Evolutionary conservation across 1,139 yeast genomes (phyloP).

Genomic region (Eremothecium cymbalariae): DNA sequence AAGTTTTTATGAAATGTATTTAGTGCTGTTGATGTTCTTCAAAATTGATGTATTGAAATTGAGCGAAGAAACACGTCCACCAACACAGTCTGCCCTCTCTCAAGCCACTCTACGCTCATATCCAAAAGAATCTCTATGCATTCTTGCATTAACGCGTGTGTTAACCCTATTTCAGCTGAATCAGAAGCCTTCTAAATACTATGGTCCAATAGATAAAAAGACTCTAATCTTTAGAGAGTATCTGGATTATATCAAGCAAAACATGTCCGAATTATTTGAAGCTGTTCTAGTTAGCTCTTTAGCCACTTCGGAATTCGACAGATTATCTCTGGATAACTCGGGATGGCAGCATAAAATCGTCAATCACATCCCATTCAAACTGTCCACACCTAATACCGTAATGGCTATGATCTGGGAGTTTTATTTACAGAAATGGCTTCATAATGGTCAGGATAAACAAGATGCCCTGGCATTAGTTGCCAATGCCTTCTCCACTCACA

Average conservation of each 20-base stretch:
- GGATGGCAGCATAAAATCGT: constrained; percentile 53
- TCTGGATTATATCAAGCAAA: constrained; percentile 44
- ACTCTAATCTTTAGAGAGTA: constrained; percentile 62
- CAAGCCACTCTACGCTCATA: constrained; percentile 30
- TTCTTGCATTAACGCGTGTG: constrained; percentile 49
- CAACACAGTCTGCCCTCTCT: constrained; percentile 28
- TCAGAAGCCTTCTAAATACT: constrained; percentile 51
- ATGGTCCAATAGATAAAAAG: constrained; percentile 63
- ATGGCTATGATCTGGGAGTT: constrained; percentile 33
- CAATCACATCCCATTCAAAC: constrained; percentile 50
- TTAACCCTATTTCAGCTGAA: constrained; percentile 48
- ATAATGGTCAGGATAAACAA: constrained; percentile 26
- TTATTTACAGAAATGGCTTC: constrained; percentile 28
- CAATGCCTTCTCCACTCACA: constrained; percentile 26
- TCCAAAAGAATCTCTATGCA: constrained; percentile 33
- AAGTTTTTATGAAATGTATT: constrained; percentile 33
- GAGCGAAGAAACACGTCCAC: constrained; percentile 29
- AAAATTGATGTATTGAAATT: constrained; percentile 36
- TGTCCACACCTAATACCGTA: constrained; percentile 26
- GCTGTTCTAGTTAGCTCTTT: constrained; percentile 45
- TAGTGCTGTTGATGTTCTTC: constrained; percentile 42
- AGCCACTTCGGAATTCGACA: constrained; percentile 45
- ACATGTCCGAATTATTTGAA: constrained; percentile 50
- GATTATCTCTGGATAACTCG: constrained; percentile 32
- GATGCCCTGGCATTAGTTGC: constrained; percentile 27